Conservation (phyloP, 495 filamentous ascomycete species). For the Clavariopsis aquatica region DNA sequence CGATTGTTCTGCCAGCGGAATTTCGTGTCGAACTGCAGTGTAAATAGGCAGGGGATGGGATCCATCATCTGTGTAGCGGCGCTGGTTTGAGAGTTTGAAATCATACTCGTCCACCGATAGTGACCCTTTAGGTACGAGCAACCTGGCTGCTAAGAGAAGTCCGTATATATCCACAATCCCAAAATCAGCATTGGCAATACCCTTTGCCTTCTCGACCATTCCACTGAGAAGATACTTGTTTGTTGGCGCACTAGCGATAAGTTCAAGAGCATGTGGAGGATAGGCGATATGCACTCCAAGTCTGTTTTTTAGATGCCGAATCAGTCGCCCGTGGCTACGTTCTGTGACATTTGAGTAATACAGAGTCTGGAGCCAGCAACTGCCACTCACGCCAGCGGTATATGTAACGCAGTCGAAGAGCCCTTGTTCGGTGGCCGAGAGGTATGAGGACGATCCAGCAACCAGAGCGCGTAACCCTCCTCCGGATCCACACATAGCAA, state of each 20-base stretch:
- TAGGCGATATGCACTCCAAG: constrained; percentile 88
- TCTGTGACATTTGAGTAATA: constrained; percentile 81
- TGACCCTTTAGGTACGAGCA: constrained; percentile 84
- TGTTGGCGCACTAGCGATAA: constrained; percentile 78
- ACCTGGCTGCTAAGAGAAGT: constrained; percentile 74
- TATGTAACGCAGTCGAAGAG: constrained; percentile 93
- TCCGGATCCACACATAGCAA: constrained; percentile 91
- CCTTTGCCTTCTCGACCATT: constrained; percentile 84
- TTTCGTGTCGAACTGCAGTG: constrained; percentile 91
- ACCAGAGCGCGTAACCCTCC: constrained; percentile 88
- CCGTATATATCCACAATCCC: constrained; percentile 93
- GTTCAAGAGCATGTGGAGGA: constrained; percentile 74
- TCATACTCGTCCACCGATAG: constrained; percentile 71
- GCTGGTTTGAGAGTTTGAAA: constrained; percentile 86
- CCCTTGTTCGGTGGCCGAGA: constrained; percentile 78
- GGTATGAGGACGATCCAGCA: constrained; percentile 80
- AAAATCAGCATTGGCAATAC: constrained; percentile 76
- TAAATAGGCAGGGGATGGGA: constrained; percentile 90
- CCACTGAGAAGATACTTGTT: constrained; percentile 90
- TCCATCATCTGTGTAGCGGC: constrained; percentile 68
- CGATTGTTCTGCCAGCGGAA: constrained; percentile 58
- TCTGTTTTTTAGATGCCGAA: constrained; percentile 82
- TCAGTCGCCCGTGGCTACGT: constrained; percentile 62
- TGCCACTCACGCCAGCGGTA: constrained; percentile 90
- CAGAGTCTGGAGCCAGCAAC: constrained; percentile 90